phyloP scores from a whole-genome alignment of 2,329 filamentous ascomycete genomes.

The Fonsecaea nubica region DNA sequence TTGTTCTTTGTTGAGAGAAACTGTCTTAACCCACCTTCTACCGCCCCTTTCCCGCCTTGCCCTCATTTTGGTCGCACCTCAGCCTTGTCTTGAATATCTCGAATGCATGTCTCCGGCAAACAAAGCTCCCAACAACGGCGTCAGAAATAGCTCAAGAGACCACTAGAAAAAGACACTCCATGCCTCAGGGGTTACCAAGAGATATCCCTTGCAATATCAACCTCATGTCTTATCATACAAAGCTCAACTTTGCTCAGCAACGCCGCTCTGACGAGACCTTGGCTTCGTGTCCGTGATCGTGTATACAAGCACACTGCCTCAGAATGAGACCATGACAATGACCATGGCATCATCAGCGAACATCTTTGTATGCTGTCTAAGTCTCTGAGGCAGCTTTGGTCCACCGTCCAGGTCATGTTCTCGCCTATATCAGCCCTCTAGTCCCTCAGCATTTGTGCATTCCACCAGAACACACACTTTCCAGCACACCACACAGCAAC shows the following conservation, averaged over 20 bases:
- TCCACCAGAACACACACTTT: neutral
- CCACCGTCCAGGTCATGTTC: neutral
- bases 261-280: neutral
- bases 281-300: neutral
- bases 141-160: neutral
- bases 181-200: neutral
- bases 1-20: neutral
- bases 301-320: neutral
- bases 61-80: neutral
- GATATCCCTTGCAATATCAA: neutral
- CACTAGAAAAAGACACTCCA: neutral
- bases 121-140: neutral
- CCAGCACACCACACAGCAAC: neutral
- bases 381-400: neutral
- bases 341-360: neutral
- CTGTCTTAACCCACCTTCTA: neutral
- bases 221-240: neutral
- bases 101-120: neutral
- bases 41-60: neutral
- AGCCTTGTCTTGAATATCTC: slow-evolving; percentile 1
- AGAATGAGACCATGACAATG: neutral
- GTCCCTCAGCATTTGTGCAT: neutral
- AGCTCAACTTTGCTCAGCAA: neutral
- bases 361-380: neutral
- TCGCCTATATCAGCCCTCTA: neutral